Conservation (phyloP, 1,284 basidiomycete species). For the Cutaneotrichosporon arboriforme region DNA sequence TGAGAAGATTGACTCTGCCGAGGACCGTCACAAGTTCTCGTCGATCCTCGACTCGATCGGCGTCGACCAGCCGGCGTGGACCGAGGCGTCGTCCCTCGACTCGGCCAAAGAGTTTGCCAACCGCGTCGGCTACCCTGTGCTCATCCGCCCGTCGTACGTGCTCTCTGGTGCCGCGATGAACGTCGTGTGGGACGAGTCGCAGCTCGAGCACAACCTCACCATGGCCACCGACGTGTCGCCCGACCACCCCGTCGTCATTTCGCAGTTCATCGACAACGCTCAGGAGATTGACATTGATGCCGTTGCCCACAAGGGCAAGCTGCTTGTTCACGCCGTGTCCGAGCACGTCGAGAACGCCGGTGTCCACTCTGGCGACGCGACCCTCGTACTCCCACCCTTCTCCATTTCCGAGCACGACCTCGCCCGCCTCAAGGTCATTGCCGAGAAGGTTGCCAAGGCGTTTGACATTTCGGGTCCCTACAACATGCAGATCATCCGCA, state of each 20-base stretch:
- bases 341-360: conserved; percentile 99
- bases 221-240: conserved; percentile 93
- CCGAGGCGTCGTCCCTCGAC: conserved; percentile 80
- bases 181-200: conserved; percentile 87
- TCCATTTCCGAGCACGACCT: conserved; percentile 73
- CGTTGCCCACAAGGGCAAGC: conserved; percentile 86
- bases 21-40: conserved; percentile 99
- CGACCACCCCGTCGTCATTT: conserved; percentile 94
- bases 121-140: conserved; percentile 85
- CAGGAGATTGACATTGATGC: conserved; percentile 99
- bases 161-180: conserved; percentile 99
- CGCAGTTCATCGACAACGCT: conserved; percentile 96
- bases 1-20: conserved; percentile 89
- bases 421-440: conserved; percentile 78
- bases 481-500: conserved; percentile 99
- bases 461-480: conserved; percentile 96
- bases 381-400: conserved; percentile 94
- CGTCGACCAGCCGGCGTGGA: conserved; percentile 96
- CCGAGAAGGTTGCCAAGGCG: conserved; percentile 88
- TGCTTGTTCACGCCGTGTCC: conserved; percentile 93
- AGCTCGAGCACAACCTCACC: conserved; percentile 85
- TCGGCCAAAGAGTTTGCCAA: conserved; percentile 88
- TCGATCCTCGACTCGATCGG: conserved; percentile 89
- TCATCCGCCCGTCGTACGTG: conserved; percentile 95
- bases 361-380: conserved; percentile 98